Conservation (phyloP, 805 yeast species). For the Spencermartinsiella europaea region DNA sequence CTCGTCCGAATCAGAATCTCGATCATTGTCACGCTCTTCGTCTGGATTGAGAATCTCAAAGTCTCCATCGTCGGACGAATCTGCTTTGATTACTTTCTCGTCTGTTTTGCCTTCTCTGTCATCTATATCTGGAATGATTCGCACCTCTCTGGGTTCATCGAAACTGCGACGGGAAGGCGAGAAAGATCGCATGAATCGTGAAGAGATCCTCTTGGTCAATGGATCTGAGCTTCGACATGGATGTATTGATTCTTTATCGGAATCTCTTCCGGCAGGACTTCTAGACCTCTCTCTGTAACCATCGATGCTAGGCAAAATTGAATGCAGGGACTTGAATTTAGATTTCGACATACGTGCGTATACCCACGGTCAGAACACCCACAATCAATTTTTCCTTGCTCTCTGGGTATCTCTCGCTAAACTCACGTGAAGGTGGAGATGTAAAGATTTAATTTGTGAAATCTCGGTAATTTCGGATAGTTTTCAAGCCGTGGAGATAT, state of each 20-base stretch:
- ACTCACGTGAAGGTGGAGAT: too few relatives aligned
- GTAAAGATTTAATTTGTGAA: too few relatives aligned
- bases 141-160: too few relatives aligned
- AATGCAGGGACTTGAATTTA: neutral
- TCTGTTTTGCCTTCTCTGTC: too few relatives aligned
- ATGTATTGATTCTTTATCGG: neutral
- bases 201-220: neutral
- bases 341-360: neutral
- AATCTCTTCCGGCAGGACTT: neutral
- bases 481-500: too few relatives aligned
- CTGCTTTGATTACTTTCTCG: too few relatives aligned
- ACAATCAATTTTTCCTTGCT: too few relatives aligned
- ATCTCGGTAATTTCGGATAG: too few relatives aligned
- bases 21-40: neutral
- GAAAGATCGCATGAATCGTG: neutral
- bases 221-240: neutral
- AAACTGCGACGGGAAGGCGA: neutral
- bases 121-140: too few relatives aligned
- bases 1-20: neutral
- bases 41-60: conserved; percentile 3
- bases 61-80: conserved; percentile 1
- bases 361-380: conserved; percentile 3
- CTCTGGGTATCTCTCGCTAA: too few relatives aligned
- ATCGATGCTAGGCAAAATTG: conserved; percentile 4
- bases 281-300: conserved; percentile 1